A percentile compares a stretch with the other conserved stretches of the same genome.
Evolutionary conservation across 164 flowering plant genomes (phyloP).

Genomic region (Stephania yunnanensis): DNA sequence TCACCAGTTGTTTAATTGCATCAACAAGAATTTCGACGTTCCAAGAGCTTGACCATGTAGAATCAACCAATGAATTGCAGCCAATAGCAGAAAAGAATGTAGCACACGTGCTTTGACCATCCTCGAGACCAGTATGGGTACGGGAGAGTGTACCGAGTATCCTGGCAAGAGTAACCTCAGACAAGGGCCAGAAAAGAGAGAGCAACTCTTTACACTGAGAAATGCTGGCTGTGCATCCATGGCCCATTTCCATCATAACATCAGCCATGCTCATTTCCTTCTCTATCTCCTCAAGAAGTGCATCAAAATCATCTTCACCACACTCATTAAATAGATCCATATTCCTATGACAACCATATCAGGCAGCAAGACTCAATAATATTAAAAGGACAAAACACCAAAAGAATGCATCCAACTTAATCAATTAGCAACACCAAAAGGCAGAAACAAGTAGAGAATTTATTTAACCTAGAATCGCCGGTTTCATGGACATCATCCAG

Average conservation of each 20-base stretch:
- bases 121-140: constrained; percentile 65
- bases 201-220: constrained; percentile 75
- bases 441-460: not conserved
- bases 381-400: not conserved
- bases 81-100: constrained; percentile 66
- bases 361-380: not conserved
- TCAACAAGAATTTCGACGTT: constrained; percentile 67
- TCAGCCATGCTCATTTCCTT: constrained; percentile 76
- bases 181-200: constrained; percentile 64
- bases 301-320: constrained; percentile 62
- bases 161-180: constrained; percentile 60
- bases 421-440: not conserved
- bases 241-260: constrained; percentile 77
- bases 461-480: constrained; percentile 47
- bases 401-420: not conserved
- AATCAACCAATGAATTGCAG: constrained; percentile 37
- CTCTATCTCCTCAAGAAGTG: constrained; percentile 80
- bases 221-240: constrained; percentile 73
- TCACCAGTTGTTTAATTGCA: constrained; percentile 80
- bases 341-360: constrained; percentile 36
- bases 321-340: constrained; percentile 47
- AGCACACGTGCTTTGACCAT: constrained; percentile 44
- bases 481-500: constrained; percentile 48
- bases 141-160: constrained; percentile 60
- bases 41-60: constrained; percentile 61